Evolutionary conservation across 495 filamentous ascomycete species (phyloP).

Genomic region (Daldinia caldariorum): DNA sequence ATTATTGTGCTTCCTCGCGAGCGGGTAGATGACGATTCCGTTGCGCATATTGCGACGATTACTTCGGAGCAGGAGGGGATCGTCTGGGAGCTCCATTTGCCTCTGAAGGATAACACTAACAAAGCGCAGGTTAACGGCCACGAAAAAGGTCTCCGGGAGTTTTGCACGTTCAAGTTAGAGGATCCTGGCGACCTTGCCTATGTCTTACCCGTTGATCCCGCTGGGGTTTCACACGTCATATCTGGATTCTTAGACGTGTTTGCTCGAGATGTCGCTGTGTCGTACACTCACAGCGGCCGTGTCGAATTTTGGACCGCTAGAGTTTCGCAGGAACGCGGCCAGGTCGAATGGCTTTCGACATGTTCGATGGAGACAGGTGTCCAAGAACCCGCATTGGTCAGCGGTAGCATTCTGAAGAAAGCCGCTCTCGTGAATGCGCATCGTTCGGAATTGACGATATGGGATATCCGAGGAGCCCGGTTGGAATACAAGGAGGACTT

Average conservation of each 20-base stretch:
- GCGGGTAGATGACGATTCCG: constrained; percentile 59
- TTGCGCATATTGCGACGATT: constrained; percentile 81
- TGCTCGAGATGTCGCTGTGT: constrained; percentile 86
- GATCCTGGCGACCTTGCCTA: constrained; percentile 79
- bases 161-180: constrained; percentile 76
- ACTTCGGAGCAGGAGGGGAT: constrained; percentile 84
- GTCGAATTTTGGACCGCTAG: constrained; percentile 89
- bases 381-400: constrained; percentile 76
- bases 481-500: constrained; percentile 84
- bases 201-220: constrained; percentile 89
- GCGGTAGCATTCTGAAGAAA: constrained; percentile 87
- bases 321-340: constrained; percentile 64
- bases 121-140: constrained; percentile 49
- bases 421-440: constrained; percentile 80
- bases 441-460: constrained; percentile 85
- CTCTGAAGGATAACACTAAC: constrained; percentile 46
- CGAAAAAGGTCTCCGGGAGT: constrained; percentile 64
- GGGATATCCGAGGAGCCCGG: constrained; percentile 84
- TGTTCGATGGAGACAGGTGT: constrained; percentile 85
- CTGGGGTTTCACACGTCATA: constrained; percentile 73
- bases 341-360: constrained; percentile 84
- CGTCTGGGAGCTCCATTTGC: constrained; percentile 80
- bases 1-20: constrained; percentile 78
- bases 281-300: constrained; percentile 79
- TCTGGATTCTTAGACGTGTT: constrained; percentile 91